Evolutionary conservation across 2,329 filamentous ascomycete genomes (phyloP).

Genomic region (Chaetomium sp.): DNA sequence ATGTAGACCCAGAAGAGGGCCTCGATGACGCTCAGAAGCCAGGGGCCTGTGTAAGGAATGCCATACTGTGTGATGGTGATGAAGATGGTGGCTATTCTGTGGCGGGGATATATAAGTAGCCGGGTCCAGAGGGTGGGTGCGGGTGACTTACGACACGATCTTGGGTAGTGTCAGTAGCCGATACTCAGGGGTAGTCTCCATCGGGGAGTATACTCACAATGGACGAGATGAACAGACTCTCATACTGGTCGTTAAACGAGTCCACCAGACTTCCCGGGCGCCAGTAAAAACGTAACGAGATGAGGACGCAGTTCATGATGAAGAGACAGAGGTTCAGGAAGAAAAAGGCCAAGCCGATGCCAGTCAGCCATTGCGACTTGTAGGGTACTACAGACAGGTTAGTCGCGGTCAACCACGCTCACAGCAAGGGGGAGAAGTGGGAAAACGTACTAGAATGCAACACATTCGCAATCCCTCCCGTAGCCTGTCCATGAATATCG

Average conservation of each 20-base stretch:
- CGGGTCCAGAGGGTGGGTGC: accelerated
- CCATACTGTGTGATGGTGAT: conserved; percentile 82
- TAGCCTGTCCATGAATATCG: conserved; percentile 45
- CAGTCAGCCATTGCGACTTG: conserved; percentile 56
- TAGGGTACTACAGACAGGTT: conserved; percentile 51
- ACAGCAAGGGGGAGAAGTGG: background rate
- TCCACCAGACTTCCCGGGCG: conserved; percentile 70
- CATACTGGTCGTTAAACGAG: conserved; percentile 75
- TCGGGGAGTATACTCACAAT: conserved; percentile 49
- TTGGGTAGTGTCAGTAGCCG: conserved; percentile 32
- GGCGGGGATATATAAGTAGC: background rate
- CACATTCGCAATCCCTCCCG: conserved; percentile 59
- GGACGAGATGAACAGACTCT: conserved; percentile 76
- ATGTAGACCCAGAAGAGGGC: conserved; percentile 76
- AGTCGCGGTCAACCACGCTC: conserved; percentile 12
- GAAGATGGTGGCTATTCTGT: conserved; percentile 66
- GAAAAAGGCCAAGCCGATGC: conserved; percentile 63
- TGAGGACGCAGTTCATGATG: conserved; percentile 62
- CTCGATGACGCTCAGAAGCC: conserved; percentile 62
- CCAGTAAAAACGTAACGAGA: conserved; percentile 68
- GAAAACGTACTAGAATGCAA: conserved; percentile 52
- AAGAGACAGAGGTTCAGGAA: conserved; percentile 66
- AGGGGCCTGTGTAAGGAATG: conserved; percentile 60
- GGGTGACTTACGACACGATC: conserved; percentile 46
- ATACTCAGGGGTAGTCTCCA: background rate